phyloP scores from a whole-genome alignment of 208 protist genomes.

The Naegleria gruberi region DNA sequence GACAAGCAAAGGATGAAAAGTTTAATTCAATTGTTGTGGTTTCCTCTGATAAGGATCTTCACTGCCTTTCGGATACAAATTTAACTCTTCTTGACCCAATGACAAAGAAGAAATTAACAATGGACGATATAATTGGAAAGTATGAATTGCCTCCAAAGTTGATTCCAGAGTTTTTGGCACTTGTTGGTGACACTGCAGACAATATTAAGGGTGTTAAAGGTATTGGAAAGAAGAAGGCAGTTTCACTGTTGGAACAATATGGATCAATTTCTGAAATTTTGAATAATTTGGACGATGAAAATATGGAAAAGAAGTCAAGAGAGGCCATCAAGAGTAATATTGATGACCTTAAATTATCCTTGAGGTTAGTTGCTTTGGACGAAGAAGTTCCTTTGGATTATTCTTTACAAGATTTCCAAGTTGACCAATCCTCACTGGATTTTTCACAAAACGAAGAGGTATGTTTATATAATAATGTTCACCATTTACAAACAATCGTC shows the following conservation, averaged over 20 bases:
- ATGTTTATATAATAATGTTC: neutral
- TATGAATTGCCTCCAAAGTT: conserved; percentile 15
- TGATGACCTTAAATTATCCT: neutral
- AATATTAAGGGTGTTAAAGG: conserved; percentile 24
- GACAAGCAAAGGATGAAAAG: neutral
- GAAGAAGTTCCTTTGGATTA: neutral
- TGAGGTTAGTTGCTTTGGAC: neutral
- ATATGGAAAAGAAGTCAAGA: neutral
- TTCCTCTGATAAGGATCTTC: conserved; percentile 24
- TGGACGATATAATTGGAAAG: neutral
- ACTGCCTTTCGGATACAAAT: neutral
- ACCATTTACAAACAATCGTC: neutral
- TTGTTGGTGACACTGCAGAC: conserved; percentile 27
- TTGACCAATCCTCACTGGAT: neutral
- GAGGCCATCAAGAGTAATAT: neutral
- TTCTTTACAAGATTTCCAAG: neutral
- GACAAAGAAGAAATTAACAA: neutral
- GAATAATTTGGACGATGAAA: neutral
- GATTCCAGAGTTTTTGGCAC: conserved; percentile 17
- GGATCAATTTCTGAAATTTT: neutral
- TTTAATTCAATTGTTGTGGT: conserved; percentile 14
- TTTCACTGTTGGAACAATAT: neutral
- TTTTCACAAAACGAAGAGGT: neutral
- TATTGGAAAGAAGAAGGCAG: conserved; percentile 13
- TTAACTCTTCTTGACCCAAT: neutral